Evolutionary conservation across 176 grass and related monocot species (phyloP), one percentile per base, ranked within the genome.

Genomic region (Eleusine indica): DNA sequence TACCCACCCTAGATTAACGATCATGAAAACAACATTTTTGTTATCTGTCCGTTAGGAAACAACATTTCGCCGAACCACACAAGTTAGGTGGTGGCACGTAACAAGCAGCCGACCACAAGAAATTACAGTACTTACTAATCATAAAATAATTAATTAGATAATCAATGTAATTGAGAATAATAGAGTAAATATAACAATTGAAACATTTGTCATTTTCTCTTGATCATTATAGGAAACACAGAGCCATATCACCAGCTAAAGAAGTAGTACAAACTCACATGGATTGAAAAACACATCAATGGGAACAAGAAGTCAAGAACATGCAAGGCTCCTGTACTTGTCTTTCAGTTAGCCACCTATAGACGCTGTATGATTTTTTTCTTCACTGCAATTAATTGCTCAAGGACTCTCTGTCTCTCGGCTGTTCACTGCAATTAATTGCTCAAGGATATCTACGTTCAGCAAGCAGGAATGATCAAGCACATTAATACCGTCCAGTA

Each of bases 281-380:
- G 57, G 46, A 67, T 82, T 81, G 66, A 89, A 62, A 71, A 52
- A 49, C 66, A 77, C 65, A 89, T 43, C 51, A 10, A 54, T 6
- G 7, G 25, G 63, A 69, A 70, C 82, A 40, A 14, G 38, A 77
- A 68, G 61, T 76, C 78, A 81, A 81, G 58, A 79, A 21, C 53
- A 63, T 71, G 71, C 7, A 66, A 72, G 40, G n/a, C 28, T 86
- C 39, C 11, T 47, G 77, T 19, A 84, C 63, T 75, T 70, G 29
- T 62, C 64, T 57, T 81, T 89, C 77, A 81, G 83, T 85, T 89
- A 82, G 38, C 48, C 73, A 68, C 69, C 81, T n/a, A 30, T 19
- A 68, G 70, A 80, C 58, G 38, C 15, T 7, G 37, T 17, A 76
- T 25, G 12, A 29, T 1, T 66, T 58, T 58, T 82, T 90, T 76